A percentile compares a stretch with the other conserved stretches of the same genome.
phyloP scores from a whole-genome alignment of 805 yeast species.

The Candida berthetii region DNA sequence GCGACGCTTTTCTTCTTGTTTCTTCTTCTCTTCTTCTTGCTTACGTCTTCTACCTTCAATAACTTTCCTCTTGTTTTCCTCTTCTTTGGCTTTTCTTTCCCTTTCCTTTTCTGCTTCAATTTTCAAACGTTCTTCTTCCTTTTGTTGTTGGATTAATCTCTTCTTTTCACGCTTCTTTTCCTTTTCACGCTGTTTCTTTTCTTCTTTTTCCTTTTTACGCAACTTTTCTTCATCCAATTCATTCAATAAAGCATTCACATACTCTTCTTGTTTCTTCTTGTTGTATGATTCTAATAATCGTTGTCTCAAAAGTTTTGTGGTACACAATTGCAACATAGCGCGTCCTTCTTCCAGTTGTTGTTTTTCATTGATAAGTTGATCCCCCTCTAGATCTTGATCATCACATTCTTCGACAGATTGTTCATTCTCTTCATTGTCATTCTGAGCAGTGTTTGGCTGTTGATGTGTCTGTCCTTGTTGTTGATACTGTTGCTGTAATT shows the following conservation, averaged over 20 bases:
- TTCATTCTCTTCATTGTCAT: conserved; percentile 17
- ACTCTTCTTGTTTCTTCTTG: conserved; percentile 74
- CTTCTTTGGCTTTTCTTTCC: conserved; percentile 27
- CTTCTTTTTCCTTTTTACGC: conserved; percentile 58
- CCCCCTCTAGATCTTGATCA: conserved; percentile 32
- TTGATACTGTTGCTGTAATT: conserved; percentile 9
- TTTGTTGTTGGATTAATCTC: conserved; percentile 47
- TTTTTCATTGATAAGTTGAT: conserved; percentile 45
- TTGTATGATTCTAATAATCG: conserved; percentile 72
- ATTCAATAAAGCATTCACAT: conserved; percentile 52
- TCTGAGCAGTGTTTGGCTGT: conserved; percentile 1
- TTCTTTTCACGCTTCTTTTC: conserved; percentile 72
- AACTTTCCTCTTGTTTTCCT: conserved; percentile 33
- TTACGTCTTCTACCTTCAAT: conserved; percentile 33
- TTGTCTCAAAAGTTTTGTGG: conserved; percentile 70
- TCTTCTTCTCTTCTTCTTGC: conserved; percentile 31
- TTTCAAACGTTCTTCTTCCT: conserved; percentile 45
- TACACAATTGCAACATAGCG: conserved; percentile 71
- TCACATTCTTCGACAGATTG: conserved; percentile 26
- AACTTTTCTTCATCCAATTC: conserved; percentile 68
- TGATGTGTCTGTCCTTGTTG: conserved; percentile 7
- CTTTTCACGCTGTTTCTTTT: conserved; percentile 47
- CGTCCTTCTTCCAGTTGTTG: conserved; percentile 74
- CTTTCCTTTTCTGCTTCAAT: conserved; percentile 36
- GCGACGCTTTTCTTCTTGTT: conserved; percentile 31